phyloP scores from a whole-genome alignment of 202 grass and related monocot species.

The Alloteropsis angusta region DNA sequence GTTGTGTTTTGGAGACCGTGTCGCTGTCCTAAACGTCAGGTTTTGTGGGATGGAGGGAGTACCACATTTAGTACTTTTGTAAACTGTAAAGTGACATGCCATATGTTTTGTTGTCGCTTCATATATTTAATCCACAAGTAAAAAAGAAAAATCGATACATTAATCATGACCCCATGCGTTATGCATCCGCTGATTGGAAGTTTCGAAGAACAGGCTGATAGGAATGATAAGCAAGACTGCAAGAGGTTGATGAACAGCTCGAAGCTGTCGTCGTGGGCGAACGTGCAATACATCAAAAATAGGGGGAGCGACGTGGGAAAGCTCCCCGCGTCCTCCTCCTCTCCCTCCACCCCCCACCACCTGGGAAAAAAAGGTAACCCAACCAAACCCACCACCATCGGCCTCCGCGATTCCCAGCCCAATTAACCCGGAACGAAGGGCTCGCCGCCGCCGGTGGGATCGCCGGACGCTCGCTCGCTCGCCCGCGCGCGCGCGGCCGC shows the following conservation, averaged over 20 bases:
- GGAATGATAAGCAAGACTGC: neutral
- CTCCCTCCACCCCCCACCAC: neutral
- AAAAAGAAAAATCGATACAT: neutral
- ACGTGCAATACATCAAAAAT: slow-evolving; percentile 33
- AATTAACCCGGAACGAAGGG: neutral
- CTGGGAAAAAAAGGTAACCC: slow-evolving; percentile 8
- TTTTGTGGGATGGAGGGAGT: no score
- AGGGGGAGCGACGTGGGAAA: slow-evolving; percentile 31
- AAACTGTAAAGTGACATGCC: no score
- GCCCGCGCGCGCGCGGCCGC: neutral
- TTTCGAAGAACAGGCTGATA: neutral
- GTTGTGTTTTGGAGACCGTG: no score
- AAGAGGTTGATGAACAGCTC: neutral
- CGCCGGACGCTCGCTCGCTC: neutral
- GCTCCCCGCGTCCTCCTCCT: slow-evolving; percentile 11
- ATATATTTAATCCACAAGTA: no score
- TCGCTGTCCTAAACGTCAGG: no score
- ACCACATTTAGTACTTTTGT: no score
- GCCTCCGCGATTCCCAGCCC: slow-evolving; percentile 23
- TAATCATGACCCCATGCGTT: neutral
- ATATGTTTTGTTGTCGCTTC: no score
- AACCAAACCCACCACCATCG: slow-evolving; percentile 19
- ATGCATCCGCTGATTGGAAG: neutral
- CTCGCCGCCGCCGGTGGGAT: slow-evolving; percentile 27
- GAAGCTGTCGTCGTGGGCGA: neutral